These are phyloP conservation scores for Uromyces viciae-fabae DNA, from an alignment of 1,284 basidiomycete genomes.

Conservation along the genomic window DNA sequence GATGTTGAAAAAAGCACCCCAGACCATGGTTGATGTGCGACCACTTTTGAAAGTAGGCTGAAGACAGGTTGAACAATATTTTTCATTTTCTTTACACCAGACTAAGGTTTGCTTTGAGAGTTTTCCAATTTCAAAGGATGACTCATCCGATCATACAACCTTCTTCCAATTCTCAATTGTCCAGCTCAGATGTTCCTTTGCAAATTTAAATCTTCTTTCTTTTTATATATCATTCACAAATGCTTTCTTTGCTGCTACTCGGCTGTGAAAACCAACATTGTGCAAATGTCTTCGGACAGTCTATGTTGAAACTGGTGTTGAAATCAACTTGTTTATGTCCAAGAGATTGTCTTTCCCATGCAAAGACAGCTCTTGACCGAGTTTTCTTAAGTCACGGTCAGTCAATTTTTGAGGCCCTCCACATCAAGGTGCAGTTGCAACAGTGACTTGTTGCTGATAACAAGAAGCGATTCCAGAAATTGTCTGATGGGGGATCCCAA, in stretches of 20 bases:
- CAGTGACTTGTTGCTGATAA: too few species aligned
- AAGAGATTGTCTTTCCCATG: too few species aligned
- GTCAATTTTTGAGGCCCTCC: too few species aligned
- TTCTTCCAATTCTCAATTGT: neutral
- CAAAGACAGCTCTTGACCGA: too few species aligned
- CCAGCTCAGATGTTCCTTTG: neutral
- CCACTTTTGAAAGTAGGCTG: slow-evolving; percentile 23
- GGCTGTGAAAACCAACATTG: neutral
- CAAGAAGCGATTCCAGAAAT: too few species aligned
- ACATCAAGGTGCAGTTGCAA: too few species aligned
- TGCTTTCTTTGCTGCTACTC: neutral
- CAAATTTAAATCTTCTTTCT: neutral
- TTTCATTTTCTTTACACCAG: slow-evolving; percentile 1
- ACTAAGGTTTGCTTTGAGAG: neutral
- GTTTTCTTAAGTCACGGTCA: too few species aligned
- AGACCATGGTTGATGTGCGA: neutral
- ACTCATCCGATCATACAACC: slow-evolving; percentile 13
- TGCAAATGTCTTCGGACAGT: too few species aligned
- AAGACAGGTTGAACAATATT: too few species aligned
- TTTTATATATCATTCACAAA: neutral
- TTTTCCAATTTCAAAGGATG: slow-evolving; percentile 11
- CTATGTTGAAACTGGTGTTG: too few species aligned
- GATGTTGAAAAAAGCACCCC: neutral
- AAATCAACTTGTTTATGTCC: too few species aligned
- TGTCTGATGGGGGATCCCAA: too few species aligned